Evolutionary conservation across 768 basidiomycete genomes (phyloP).

Genomic region (Serendipita sp.): DNA sequence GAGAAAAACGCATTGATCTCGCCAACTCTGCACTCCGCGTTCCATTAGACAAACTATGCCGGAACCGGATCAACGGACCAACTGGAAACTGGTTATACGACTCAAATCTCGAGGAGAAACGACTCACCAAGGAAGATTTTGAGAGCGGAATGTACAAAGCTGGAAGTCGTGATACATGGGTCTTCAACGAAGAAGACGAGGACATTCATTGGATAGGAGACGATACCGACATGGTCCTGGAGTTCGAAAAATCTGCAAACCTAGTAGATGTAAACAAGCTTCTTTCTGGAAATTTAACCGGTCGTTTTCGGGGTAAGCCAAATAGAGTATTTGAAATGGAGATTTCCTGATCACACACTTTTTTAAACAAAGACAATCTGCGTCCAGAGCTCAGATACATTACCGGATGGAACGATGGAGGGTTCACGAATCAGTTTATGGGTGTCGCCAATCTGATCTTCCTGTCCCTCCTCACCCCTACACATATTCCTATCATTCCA

Average conservation of each 20-base stretch:
- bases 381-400: constrained; percentile 45
- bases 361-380: constrained; percentile 36
- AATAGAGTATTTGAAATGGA: neutral
- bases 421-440: constrained; percentile 38
- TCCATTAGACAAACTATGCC: no score
- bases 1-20: neutral
- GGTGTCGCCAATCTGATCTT: constrained; percentile 36
- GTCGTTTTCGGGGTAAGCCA: neutral
- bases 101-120: neutral
- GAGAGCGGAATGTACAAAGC: neutral
- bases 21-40: no score
- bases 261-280: neutral
- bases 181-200: neutral
- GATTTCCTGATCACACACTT: neutral
- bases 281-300: neutral
- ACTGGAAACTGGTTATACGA: no score
- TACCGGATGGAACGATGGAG: constrained; percentile 60
- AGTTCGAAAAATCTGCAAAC: neutral
- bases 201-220: neutral
- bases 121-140: neutral
- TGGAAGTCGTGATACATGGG: neutral
- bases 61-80: no score
- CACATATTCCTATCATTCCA: constrained; percentile 41
- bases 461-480: constrained; percentile 35
- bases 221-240: neutral